Conservation (phyloP, 2,329 filamentous ascomycete species). For the Apiospora kogelbergensis region DNA sequence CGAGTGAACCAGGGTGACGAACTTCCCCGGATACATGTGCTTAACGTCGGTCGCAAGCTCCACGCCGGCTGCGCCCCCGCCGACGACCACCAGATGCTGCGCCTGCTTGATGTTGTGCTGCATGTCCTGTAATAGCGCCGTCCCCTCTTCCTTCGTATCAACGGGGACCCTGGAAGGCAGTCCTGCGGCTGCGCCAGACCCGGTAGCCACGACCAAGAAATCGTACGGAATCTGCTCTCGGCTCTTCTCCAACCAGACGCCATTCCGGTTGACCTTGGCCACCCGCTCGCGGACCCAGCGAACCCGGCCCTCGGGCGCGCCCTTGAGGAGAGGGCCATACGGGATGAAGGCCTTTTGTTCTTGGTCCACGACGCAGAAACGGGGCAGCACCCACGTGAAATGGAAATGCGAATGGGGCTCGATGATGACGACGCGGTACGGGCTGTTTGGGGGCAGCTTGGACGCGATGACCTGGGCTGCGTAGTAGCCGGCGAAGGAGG, state of each 20-base stretch:
- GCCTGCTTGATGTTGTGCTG: constrained; percentile 46
- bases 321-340: constrained; percentile 44
- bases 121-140: constrained; percentile 42
- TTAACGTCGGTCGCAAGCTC: constrained; percentile 62
- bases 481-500: constrained; percentile 56
- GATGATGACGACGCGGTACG: constrained; percentile 53
- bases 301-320: constrained; percentile 32
- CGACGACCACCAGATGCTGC: constrained; percentile 48
- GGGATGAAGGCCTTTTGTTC: constrained; percentile 62
- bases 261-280: constrained; percentile 32
- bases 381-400: constrained; percentile 59
- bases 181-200: constrained; percentile 41
- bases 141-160: constrained; percentile 41
- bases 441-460: constrained; percentile 44
- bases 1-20: constrained; percentile 59
- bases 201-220: constrained; percentile 59
- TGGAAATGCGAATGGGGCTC: constrained; percentile 63
- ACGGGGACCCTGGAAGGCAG: constrained; percentile 49
- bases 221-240: constrained; percentile 50
- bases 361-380: constrained; percentile 55
- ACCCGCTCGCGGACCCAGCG: constrained; percentile 46
- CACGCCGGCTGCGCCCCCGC: constrained; percentile 62
- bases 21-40: constrained; percentile 53
- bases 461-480: constrained; percentile 47
- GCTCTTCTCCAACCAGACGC: constrained; percentile 39